Percentiles rank a stretch among this genome's conserved stretches.
These are phyloP conservation scores for Butyriboletus loyo DNA, from an alignment of 768 basidiomycete genomes.

Conservation along the genomic window DNA sequence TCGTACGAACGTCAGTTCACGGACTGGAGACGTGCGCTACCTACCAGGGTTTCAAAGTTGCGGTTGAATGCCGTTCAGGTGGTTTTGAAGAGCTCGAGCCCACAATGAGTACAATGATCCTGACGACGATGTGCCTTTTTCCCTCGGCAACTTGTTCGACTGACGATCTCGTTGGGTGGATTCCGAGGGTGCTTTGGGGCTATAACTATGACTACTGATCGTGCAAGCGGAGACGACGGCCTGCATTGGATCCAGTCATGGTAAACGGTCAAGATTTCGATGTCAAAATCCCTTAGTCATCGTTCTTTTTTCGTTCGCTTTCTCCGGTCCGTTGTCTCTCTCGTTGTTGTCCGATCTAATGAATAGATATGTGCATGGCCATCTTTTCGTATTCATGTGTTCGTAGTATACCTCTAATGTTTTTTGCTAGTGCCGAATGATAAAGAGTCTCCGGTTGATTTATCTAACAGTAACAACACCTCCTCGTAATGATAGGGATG, in stretches of 20 bases:
- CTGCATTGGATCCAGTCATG: background rate
- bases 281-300: too few relatives aligned
- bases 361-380: too few relatives aligned
- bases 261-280: background rate
- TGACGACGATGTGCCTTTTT: slow-evolving; percentile 14
- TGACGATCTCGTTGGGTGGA: slow-evolving; percentile 6
- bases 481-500: too few relatives aligned
- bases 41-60: slow-evolving; percentile 38
- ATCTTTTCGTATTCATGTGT: background rate
- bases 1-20: slow-evolving; percentile 51
- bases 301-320: background rate
- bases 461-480: too few relatives aligned
- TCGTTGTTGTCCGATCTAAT: background rate
- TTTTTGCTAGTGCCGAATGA: too few relatives aligned
- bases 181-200: slow-evolving; percentile 19
- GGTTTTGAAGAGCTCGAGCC: too few relatives aligned
- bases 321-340: background rate
- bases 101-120: too few relatives aligned
- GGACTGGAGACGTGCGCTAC: background rate
- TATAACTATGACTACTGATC: slow-evolving; percentile 10
- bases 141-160: slow-evolving; percentile 16
- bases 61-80: slow-evolving; percentile 34
- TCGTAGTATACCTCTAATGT: background rate
- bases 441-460: background rate
- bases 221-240: background rate